These are phyloP conservation scores for Hymenoscyphus repandus DNA, from an alignment of 2,329 filamentous ascomycete species.

Conservation along the genomic window DNA sequence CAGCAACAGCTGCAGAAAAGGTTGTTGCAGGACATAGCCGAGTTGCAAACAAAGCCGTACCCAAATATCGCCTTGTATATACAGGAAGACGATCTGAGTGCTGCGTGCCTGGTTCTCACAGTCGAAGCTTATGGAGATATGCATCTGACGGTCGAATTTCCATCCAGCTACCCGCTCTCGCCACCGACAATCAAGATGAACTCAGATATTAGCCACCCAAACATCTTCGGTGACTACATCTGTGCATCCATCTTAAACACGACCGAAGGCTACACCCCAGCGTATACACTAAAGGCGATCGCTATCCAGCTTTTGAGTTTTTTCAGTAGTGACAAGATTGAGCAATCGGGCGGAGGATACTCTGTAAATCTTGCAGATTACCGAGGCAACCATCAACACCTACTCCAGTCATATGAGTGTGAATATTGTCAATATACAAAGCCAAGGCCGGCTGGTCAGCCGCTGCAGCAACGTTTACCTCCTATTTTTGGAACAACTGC, in stretches of 20 bases:
- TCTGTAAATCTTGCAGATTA: slow-evolving; percentile 27
- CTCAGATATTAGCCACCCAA: slow-evolving; percentile 39
- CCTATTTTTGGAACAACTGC: too few relatives aligned
- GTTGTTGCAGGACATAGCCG: slow-evolving; percentile 40
- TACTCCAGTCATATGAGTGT: slow-evolving; percentile 20
- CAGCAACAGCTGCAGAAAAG: slow-evolving; percentile 19
- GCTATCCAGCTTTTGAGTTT: slow-evolving; percentile 48
- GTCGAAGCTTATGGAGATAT: slow-evolving; percentile 35
- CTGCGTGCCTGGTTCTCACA: slow-evolving; percentile 40
- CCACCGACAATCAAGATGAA: slow-evolving; percentile 39
- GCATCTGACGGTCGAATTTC: slow-evolving; percentile 39
- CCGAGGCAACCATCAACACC: slow-evolving; percentile 6
- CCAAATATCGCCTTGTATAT: slow-evolving; percentile 40
- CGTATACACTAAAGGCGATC: slow-evolving; percentile 45
- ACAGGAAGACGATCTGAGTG: slow-evolving; percentile 32
- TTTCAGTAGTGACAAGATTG: slow-evolving; percentile 42
- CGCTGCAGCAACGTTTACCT: too few relatives aligned
- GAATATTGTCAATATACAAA: slow-evolving; percentile 20
- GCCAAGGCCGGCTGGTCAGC: too few relatives aligned
- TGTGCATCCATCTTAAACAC: slow-evolving; percentile 43
- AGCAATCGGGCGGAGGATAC: slow-evolving; percentile 33
- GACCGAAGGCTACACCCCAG: slow-evolving; percentile 40
- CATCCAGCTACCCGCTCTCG: slow-evolving; percentile 33
- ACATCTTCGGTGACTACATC: slow-evolving; percentile 40
- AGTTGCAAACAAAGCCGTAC: slow-evolving; percentile 41